Percentiles rank a stretch among this genome's conserved stretches.
These are phyloP conservation scores for Eutrema heterophyllum DNA, from an alignment of 345 rosid species.

Conservation along the genomic window DNA sequence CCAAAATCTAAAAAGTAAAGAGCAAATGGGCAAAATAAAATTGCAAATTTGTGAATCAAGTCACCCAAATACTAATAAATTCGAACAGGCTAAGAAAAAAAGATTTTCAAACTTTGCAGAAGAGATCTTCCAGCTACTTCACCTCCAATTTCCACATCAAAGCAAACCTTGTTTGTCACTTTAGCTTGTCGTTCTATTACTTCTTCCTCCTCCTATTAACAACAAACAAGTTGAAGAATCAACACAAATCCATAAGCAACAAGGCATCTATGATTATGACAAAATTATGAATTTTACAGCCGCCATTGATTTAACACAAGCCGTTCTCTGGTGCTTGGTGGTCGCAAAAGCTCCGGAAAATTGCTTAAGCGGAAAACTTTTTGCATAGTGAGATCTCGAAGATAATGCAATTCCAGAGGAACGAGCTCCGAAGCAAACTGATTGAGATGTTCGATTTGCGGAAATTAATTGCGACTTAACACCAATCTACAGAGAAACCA, in stretches of 20 bases:
- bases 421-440: conserved; percentile 28
- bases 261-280: neutral
- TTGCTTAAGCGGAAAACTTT: conserved; percentile 34
- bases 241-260: neutral
- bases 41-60: too few species aligned
- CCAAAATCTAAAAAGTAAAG: too few species aligned
- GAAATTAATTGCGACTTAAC: conserved; percentile 30
- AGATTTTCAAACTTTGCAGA: too few species aligned
- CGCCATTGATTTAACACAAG: conserved; percentile 46
- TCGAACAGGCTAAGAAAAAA: too few species aligned
- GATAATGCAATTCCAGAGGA: conserved; percentile 35
- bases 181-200: conserved; percentile 48
- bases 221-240: neutral
- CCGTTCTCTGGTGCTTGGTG: conserved; percentile 37
- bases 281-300: conserved; percentile 42
- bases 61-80: too few species aligned
- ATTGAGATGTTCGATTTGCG: conserved; percentile 12
- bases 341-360: conserved; percentile 35
- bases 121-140: conserved; percentile 67
- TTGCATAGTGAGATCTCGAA: conserved; percentile 47
- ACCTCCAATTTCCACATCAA: conserved; percentile 88
- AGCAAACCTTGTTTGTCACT: conserved; percentile 76
- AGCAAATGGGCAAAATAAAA: too few species aligned
- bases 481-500: conserved; percentile 31
- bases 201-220: conserved; percentile 43